Evolutionary conservation across 2,329 filamentous ascomycete species (phyloP).

Genomic region (Coccinonectria pachysandricola): DNA sequence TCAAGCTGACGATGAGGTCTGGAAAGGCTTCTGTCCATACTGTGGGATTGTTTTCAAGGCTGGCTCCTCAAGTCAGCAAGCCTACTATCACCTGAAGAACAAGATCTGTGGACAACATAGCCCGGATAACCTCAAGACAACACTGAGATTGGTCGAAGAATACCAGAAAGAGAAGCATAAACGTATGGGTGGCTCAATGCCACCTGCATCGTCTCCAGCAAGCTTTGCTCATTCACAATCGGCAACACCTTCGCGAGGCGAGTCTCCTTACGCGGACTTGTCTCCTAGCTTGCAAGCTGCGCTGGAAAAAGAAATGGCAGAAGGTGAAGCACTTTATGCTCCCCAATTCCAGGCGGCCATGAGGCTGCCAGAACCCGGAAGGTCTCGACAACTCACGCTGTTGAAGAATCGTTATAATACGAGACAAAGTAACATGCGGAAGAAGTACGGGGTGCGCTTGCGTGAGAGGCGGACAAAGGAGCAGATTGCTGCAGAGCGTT

Average conservation of each 20-base stretch:
- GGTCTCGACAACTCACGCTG: conserved; percentile 26
- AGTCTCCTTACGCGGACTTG: conserved; percentile 37
- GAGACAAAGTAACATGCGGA: conserved; percentile 46
- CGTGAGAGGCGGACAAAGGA: conserved; percentile 36
- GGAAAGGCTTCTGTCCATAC: conserved; percentile 30
- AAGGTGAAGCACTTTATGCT: conserved; percentile 26
- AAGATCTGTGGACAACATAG: conserved; percentile 36
- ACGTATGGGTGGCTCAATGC: too few species aligned
- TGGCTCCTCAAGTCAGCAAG: conserved; percentile 31
- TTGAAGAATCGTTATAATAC: conserved; percentile 44
- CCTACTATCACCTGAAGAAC: conserved; percentile 34
- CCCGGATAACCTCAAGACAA: too few species aligned
- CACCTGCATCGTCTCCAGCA: too few species aligned
- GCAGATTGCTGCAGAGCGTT: conserved; percentile 35
- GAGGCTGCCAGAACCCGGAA: conserved; percentile 23
- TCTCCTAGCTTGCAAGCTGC: conserved; percentile 13
- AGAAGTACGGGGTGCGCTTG: conserved; percentile 46
- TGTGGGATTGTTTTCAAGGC: too few species aligned
- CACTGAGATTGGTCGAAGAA: too few species aligned
- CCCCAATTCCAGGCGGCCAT: conserved; percentile 33
- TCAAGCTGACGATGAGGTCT: conserved; percentile 6
- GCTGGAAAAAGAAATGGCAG: conserved; percentile 21
- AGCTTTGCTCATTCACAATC: too few species aligned
- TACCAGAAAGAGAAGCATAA: too few species aligned
- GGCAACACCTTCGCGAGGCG: conserved; percentile 7